These are phyloP conservation scores for Verticillium zaregamsianum DNA, from an alignment of 2,329 filamentous ascomycete genomes.

Conservation along the genomic window DNA sequence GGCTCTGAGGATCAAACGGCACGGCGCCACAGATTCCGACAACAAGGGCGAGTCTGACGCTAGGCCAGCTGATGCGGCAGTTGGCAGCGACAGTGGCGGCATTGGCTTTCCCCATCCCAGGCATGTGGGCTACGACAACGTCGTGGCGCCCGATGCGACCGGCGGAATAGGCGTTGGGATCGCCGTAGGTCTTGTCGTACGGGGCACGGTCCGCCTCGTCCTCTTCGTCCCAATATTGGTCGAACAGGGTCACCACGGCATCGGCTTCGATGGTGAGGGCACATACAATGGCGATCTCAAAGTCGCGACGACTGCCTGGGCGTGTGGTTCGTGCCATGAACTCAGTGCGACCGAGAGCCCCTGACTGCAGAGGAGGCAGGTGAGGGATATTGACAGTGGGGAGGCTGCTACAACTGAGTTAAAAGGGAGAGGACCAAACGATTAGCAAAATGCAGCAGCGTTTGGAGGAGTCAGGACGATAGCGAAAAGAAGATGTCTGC, in stretches of 20 bases:
- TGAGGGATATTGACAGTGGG: too few relatives aligned
- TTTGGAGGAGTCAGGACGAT: too few relatives aligned
- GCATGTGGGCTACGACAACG: constrained; percentile 24
- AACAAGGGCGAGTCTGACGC: constrained; percentile 15
- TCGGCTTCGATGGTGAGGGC: constrained; percentile 14
- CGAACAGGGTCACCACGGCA: constrained; percentile 14
- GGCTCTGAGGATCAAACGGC: neutral
- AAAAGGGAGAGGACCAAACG: too few relatives aligned
- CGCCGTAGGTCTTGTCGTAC: constrained; percentile 19
- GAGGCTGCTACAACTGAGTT: too few relatives aligned
- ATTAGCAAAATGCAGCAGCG: too few relatives aligned
- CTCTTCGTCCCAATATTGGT: constrained; percentile 12
- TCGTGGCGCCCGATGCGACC: constrained; percentile 19
- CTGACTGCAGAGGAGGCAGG: too few relatives aligned
- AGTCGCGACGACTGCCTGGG: neutral
- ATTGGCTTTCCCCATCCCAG: constrained; percentile 21
- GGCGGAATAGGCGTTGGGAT: constrained; percentile 22
- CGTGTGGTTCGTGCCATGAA: neutral
- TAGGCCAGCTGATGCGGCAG: constrained; percentile 11
- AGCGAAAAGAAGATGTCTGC: too few relatives aligned
- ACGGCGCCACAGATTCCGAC: constrained; percentile 25
- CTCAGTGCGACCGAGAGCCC: too few relatives aligned
- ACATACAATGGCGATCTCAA: neutral
- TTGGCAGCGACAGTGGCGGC: constrained; percentile 14
- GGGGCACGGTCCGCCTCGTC: neutral